Evolutionary conservation across 2,329 filamentous ascomycete genomes (phyloP).

Genomic region (Ascochyta fabae): DNA sequence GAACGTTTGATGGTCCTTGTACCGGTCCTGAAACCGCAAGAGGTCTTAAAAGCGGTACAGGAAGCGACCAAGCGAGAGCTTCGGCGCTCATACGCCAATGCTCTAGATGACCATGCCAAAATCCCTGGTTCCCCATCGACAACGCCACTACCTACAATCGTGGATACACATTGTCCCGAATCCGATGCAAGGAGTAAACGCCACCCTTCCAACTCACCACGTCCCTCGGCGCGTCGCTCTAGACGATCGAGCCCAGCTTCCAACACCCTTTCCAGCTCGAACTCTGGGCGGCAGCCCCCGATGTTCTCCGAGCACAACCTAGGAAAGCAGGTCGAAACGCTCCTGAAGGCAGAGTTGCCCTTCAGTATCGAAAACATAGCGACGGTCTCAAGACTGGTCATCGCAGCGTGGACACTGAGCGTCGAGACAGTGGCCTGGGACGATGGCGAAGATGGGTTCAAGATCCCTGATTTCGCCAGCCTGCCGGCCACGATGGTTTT

Average conservation of each 20-base stretch:
- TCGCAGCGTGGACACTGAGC: slow-evolving; percentile 44
- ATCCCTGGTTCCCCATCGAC: background rate
- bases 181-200: slow-evolving; percentile 15
- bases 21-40: slow-evolving; percentile 27
- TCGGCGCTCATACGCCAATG: slow-evolving; percentile 30
- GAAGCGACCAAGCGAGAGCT: slow-evolving; percentile 32
- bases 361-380: slow-evolving; percentile 33
- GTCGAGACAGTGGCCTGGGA: slow-evolving; percentile 37
- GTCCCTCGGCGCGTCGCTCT: slow-evolving; percentile 8
- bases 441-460: slow-evolving; percentile 25
- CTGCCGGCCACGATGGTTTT: slow-evolving; percentile 20
- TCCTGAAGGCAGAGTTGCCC: slow-evolving; percentile 38
- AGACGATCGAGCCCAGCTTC: slow-evolving; percentile 17
- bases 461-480: slow-evolving; percentile 14
- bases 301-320: slow-evolving; percentile 28
- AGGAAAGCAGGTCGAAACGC: slow-evolving; percentile 30
- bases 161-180: slow-evolving; percentile 8
- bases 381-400: slow-evolving; percentile 34
- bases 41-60: slow-evolving; percentile 28
- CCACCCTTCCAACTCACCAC: background rate
- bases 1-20: slow-evolving; percentile 40
- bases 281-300: background rate
- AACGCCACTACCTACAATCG: background rate
- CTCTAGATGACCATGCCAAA: slow-evolving; percentile 14
- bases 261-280: background rate